Percentiles rank a stretch among this genome's conserved stretches.
Conservation (phyloP, 2,329 filamentous ascomycete species). For the Arthrocladium fulminans region DNA sequence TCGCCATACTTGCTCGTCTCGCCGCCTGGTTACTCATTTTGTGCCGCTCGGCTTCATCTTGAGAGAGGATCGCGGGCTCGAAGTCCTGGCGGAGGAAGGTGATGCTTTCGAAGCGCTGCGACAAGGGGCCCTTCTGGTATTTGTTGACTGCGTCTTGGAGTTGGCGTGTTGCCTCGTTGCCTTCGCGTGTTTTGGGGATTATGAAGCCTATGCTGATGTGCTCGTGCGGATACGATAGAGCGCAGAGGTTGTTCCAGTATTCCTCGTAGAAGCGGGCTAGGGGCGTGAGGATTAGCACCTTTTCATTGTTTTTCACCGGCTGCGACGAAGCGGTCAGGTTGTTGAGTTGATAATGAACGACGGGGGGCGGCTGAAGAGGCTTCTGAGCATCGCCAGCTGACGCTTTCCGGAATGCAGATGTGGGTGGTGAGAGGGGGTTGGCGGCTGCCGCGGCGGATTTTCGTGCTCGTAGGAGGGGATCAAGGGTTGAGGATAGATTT, state of each 20-base stretch:
- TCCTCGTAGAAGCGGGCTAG: slow-evolving; percentile 85
- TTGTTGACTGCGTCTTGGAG: slow-evolving; percentile 77
- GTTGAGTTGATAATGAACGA: slow-evolving; percentile 90
- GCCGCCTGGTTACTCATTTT: slow-evolving; percentile 84
- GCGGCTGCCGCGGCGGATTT: slow-evolving; percentile 51
- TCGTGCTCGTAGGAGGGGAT: slow-evolving; percentile 33
- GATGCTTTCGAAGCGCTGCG: slow-evolving; percentile 79
- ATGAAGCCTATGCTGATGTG: slow-evolving; percentile 95
- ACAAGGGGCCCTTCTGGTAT: slow-evolving; percentile 73
- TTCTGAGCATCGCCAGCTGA: slow-evolving; percentile 28
- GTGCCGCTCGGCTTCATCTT: slow-evolving; percentile 81
- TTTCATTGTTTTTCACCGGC: slow-evolving; percentile 71
- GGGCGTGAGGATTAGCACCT: slow-evolving; percentile 82
- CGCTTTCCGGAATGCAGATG: slow-evolving; percentile 61
- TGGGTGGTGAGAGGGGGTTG: slow-evolving; percentile 64
- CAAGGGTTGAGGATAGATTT: slow-evolving; percentile 9
- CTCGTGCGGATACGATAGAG: slow-evolving; percentile 81
- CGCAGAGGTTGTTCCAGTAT: slow-evolving; percentile 90
- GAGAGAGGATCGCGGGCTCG: slow-evolving; percentile 68
- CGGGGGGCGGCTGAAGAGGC: slow-evolving; percentile 62
- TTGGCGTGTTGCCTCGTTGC: slow-evolving; percentile 72
- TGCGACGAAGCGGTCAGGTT: slow-evolving; percentile 75
- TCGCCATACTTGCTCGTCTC: slow-evolving; percentile 80
- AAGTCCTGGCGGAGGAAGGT: slow-evolving; percentile 95
- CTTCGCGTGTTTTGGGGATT: slow-evolving; percentile 84